phyloP scores from a whole-genome alignment of 129 eudicot genomes.

The Heracleum sosnowskyi region DNA sequence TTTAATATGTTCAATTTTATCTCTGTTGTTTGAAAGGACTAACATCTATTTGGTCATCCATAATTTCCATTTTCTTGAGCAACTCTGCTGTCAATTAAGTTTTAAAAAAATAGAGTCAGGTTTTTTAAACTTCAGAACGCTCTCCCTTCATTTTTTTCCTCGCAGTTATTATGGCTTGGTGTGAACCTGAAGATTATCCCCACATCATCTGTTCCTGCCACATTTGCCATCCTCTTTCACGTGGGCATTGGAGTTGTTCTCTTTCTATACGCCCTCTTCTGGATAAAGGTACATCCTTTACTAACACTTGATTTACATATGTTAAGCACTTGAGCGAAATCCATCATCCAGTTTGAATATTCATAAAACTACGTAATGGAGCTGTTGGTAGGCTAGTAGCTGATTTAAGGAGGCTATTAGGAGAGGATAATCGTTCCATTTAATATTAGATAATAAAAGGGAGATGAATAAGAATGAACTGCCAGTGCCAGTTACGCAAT shows the following conservation, averaged over 20 bases:
- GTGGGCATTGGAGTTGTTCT: constrained; percentile 87
- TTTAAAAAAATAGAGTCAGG: background rate
- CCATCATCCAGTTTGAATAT: background rate
- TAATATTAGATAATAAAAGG: background rate
- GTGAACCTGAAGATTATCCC: constrained; percentile 84
- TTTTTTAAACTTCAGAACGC: background rate
- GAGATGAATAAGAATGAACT: background rate
- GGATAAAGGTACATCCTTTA: constrained; percentile 68
- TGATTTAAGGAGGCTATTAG: background rate
- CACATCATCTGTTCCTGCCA: constrained; percentile 48
- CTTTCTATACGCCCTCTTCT: constrained; percentile 56
- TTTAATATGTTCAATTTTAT: background rate
- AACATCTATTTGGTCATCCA: background rate
- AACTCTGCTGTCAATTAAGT: background rate
- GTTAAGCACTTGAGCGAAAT: background rate
- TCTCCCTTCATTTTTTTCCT: background rate
- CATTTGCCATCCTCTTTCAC: constrained; percentile 70
- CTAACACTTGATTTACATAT: constrained; percentile 9
- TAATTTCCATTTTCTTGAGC: background rate
- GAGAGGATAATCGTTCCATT: background rate
- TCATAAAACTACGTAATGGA: background rate
- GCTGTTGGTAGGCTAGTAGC: background rate
- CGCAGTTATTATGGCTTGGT: constrained; percentile 62
- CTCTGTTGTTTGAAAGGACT: background rate
- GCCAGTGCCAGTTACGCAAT: background rate